Base-by-base conservation (phyloP, 129 eudicot genomes). In the Pulicaria dysenterica region DNA sequence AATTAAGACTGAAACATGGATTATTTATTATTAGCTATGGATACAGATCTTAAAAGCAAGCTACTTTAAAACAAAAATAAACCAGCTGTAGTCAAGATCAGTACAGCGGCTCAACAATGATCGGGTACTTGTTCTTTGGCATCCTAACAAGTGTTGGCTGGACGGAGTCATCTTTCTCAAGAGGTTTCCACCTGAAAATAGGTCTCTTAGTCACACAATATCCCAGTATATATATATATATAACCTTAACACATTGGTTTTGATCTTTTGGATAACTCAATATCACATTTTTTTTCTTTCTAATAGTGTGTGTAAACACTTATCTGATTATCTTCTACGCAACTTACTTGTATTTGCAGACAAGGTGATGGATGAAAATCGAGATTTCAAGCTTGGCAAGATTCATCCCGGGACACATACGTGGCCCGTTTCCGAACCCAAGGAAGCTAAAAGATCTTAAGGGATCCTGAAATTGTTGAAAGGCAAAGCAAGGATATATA, bases 351-450 rank as follows among this genome's bases (percentile, higher is more conserved):
- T 82, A 90, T 87, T 84, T 87, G 83, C 86, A 83, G 75, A 84
- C 85, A 45, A 90, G 85, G 71, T 90, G 93, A 73, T 90, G 96
- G 72, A 90, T 80, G 79, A 90, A 90, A 63, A 90, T 69, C 60
- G 80, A 90, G 42, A 90, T 81, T 75, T 90, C 93, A 67, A 87
- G 70, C 79, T 87, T 90, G 64, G 96, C 96, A 48, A 90, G 82
- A 83, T 83, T 84, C 67, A 90, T 86, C 78, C 96, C 96, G 51
- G 90, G 96, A 53, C 96, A 87, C 88, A 83, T 86, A 8, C 93
- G 88, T 9, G 96, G 96, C 44, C 96, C 96, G 8, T 75, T 90
- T 73, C 96, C 96, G 46, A 90, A 90, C 42, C 96, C 96, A 42
- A 90, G 93, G 79, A 72, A 90, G 84, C 89, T 84, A 73, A 16